Evolutionary conservation across 2,329 filamentous ascomycete species (phyloP).

Genomic region (Pseudogymnoascus verrucosus): DNA sequence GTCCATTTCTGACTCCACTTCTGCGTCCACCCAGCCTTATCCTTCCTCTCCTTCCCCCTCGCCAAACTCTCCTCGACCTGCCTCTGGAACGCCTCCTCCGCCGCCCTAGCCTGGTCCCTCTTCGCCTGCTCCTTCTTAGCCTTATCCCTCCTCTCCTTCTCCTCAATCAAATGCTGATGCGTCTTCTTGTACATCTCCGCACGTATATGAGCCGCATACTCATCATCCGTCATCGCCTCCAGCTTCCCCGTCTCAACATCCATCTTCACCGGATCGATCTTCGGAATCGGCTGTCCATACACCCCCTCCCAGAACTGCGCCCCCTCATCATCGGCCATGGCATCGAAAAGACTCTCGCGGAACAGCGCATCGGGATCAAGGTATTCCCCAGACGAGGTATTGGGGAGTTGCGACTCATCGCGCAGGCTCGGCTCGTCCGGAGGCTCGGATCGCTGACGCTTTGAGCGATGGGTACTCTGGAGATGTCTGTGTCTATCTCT

Average conservation of each 20-base stretch:
- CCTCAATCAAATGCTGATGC: constrained; percentile 73
- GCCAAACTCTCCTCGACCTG: constrained; percentile 64
- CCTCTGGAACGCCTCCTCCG: constrained; percentile 41
- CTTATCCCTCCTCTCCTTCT: constrained; percentile 55
- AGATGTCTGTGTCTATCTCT: constrained; percentile 12
- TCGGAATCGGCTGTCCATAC: constrained; percentile 92
- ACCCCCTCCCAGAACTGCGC: constrained; percentile 91
- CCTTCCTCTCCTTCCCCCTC: constrained; percentile 54
- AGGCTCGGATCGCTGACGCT: constrained; percentile 18
- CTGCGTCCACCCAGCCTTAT: constrained; percentile 35
- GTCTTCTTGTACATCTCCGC: constrained; percentile 94
- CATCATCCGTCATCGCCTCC: constrained; percentile 84
- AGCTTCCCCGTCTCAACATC: constrained; percentile 46
- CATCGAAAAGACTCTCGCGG: constrained; percentile 90
- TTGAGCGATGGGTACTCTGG: constrained; percentile 10
- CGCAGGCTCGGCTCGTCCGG: constrained; percentile 29
- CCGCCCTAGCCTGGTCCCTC: constrained; percentile 38
- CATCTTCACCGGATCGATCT: constrained; percentile 47
- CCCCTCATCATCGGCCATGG: constrained; percentile 92
- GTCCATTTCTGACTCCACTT: constrained; percentile 55
- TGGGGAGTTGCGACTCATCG: constrained; percentile 33
- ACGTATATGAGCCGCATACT: constrained; percentile 81
- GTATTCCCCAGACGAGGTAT: constrained; percentile 28
- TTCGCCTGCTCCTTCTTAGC: constrained; percentile 45
- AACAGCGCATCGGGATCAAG: constrained; percentile 71